A percentile compares a stretch with the other conserved stretches of the same genome.
Conservation (phyloP, 2,329 filamentous ascomycete genomes). For the Neonectria neomacrospora region DNA sequence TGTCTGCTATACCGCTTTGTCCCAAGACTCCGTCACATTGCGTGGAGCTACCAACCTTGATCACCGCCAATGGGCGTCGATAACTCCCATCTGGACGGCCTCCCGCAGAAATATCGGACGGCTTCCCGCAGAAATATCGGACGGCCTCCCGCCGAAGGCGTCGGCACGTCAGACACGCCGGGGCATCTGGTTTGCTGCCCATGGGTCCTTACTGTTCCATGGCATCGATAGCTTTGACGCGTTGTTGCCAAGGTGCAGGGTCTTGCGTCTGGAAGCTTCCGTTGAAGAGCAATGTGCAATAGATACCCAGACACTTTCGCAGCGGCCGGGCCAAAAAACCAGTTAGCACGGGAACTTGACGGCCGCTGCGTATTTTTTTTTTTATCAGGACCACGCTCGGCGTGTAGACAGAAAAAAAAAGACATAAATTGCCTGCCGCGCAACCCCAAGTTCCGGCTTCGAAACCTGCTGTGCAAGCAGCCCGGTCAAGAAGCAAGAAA, state of each 20-base stretch:
- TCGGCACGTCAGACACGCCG: not conserved
- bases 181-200: not conserved
- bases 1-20: constrained; percentile 1
- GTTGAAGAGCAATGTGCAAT: not conserved
- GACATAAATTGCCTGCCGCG: constrained; percentile 30
- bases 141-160: constrained; percentile 10
- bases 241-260: not conserved
- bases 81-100: constrained; percentile 1
- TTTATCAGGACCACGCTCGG: not conserved
- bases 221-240: not conserved
- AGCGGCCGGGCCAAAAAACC: not conserved
- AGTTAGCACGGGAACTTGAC: not conserved
- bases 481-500: constrained; percentile 13
- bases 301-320: not conserved
- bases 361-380: not conserved
- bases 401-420: not conserved
- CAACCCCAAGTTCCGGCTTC: not conserved
- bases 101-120: constrained; percentile 16
- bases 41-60: not conserved
- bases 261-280: not conserved
- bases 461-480: constrained; percentile 4
- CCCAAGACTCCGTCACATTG: not conserved
- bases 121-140: constrained; percentile 16
- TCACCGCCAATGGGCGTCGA: constrained; percentile 12
- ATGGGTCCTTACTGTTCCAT: not conserved